Evolutionary conservation across 2,329 filamentous ascomycete genomes (phyloP).

Genomic region (Pyricularia grisea): DNA sequence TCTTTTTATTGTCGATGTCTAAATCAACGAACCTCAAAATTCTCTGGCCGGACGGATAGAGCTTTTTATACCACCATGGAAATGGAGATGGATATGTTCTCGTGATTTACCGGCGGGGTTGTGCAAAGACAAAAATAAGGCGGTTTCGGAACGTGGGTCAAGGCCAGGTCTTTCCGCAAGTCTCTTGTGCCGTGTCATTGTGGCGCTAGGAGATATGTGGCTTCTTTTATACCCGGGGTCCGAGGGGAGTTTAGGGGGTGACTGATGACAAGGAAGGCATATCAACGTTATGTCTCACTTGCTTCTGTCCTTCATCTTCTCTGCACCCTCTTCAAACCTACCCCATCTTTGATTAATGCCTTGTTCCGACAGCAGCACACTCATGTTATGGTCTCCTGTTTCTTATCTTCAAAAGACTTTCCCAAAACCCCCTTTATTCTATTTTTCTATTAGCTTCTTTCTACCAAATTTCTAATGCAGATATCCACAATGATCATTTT

Average conservation of each 20-base stretch:
- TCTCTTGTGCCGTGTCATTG: background rate
- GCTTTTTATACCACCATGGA: background rate
- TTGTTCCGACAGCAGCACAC: background rate
- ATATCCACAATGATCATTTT: conserved; percentile 49
- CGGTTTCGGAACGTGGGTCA: background rate
- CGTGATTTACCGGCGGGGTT: background rate
- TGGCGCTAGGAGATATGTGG: background rate
- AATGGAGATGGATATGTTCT: background rate
- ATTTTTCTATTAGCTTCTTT: conserved; percentile 22
- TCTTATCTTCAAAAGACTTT: background rate
- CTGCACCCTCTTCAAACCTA: background rate
- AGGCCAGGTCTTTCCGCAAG: background rate
- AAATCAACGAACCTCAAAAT: background rate
- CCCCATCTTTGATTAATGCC: background rate
- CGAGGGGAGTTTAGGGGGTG: background rate
- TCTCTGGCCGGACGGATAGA: background rate
- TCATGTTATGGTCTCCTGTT: conserved; percentile 3
- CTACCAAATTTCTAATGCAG: conserved; percentile 54
- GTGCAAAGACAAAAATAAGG: background rate
- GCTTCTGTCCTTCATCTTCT: background rate
- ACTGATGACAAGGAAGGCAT: background rate
- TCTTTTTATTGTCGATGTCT: background rate
- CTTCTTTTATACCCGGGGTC: conserved; percentile 6
- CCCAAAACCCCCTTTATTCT: conserved; percentile 7
- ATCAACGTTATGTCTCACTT: background rate